These are phyloP conservation scores for Aspergillus puulaauensis DNA, from an alignment of 2,329 filamentous ascomycete genomes.

Conservation along the genomic window DNA sequence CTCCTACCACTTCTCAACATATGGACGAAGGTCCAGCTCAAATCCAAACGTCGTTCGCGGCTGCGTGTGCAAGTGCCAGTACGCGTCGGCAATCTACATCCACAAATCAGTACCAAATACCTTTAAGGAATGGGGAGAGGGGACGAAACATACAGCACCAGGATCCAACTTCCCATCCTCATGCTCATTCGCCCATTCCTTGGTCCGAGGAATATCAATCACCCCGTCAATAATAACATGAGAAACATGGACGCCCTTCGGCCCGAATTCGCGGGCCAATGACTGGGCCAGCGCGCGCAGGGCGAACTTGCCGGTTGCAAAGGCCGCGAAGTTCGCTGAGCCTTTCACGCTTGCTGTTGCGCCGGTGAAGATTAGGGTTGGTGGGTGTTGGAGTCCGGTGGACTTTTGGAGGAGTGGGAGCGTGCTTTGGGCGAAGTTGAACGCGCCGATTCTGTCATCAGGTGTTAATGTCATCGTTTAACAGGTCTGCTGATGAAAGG, in stretches of 20 bases:
- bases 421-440: constrained; percentile 70
- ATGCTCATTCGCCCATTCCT: constrained; percentile 56
- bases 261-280: constrained; percentile 79
- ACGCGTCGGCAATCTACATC: constrained; percentile 77
- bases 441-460: constrained; percentile 57
- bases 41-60: constrained; percentile 76
- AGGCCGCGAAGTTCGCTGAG: constrained; percentile 66
- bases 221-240: constrained; percentile 82
- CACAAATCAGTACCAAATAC: neutral
- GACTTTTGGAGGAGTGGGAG: constrained; percentile 70
- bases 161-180: constrained; percentile 70
- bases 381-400: constrained; percentile 60
- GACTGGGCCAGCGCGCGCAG: constrained; percentile 71
- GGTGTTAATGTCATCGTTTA: neutral
- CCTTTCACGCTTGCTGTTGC: constrained; percentile 78
- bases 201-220: constrained; percentile 76
- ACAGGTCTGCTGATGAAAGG: neutral
- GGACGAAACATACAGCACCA: constrained; percentile 61
- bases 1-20: constrained; percentile 72
- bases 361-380: constrained; percentile 80
- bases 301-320: constrained; percentile 79
- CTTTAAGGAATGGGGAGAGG: constrained; percentile 15
- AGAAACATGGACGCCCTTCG: constrained; percentile 77
- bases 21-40: constrained; percentile 77
- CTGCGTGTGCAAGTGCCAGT: constrained; percentile 83